Evolutionary conservation across 1,284 basidiomycete species (phyloP), one percentile per base, ranked within the genome.

Genomic region (Ganoderma boninense): DNA sequence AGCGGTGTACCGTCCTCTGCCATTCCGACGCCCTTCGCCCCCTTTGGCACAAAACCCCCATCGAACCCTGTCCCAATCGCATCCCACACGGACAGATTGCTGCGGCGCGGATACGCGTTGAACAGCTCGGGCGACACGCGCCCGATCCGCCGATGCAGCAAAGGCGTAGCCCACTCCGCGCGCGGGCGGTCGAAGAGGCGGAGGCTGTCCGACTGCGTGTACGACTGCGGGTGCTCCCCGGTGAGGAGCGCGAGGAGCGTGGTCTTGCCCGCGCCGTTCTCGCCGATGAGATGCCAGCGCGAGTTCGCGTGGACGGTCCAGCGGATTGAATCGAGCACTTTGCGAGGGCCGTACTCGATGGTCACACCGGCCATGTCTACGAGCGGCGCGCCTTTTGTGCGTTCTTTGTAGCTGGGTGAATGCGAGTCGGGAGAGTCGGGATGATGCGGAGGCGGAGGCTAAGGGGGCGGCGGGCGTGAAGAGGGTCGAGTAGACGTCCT

Each of bases 141-240:
- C 0, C 97, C 96, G 71, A 96, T 92, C 52, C 84, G 83, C 2
- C 84, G 80, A 68, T 88, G 86, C 74, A 92, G 82, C 71, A 84
- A 80, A 5, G 83, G 77, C 11, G 95, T 90, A 20, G 94, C 84
- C 64, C 90, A 87, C 2, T 80, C 79, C 10, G 86, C 86, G n/a
- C 94, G 90, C 0, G 92, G 92, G 54, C 87, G 85, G 54, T 87
- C 89, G 73, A 97, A 95, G 59, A 97, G 88, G 3, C 86, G 84
- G 10, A 99, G 87, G 20, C 93, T 83, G 0, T 87, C 82, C 10
- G 86, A 84, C 79, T 95, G 92, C 0, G 91, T 92, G 82, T 93
- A 99, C 0, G 97, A 97, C 73, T 95, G 95, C 0, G 97, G 97
- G 80, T 99, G 97, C 77, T 97, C 96, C 32, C 97, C 97, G 0